Base-by-base conservation (phyloP, 176 grass and related monocot genomes). In the Alloteropsis semialata region DNA sequence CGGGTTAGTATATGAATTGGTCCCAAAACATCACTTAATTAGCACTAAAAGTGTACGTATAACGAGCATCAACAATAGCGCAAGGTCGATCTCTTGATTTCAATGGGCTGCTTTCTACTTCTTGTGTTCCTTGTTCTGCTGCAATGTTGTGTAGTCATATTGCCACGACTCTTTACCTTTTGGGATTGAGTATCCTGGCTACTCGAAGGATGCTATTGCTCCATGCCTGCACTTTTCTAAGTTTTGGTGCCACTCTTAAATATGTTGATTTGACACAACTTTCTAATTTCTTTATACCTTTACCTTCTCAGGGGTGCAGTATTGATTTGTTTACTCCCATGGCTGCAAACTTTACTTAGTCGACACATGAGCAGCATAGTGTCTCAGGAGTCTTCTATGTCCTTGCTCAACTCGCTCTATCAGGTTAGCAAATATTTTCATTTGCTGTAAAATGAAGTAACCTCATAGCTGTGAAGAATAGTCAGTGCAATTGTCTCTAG, bases 391-490 rank as follows among this genome's bases (percentile, higher is more conserved):
- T 98, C 91, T 66, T 98, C 96, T 81, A 55, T 95, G 13, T 34
- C 65, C n/a, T 62, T 95, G 65, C 91, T 98, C 62, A 98, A 95
- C 58, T 95, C 90, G 45, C 79, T 98, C 51, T 98, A 95, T 57
- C 96, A 95, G 92, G 96, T 98, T 70, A 39, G 39, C 14, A 38
- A 14, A 76, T 29, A 42, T 62, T 57, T 66, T 60, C 12, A 69
- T 25, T 39, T 79, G 32, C 72, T 24, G 24, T 59, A 69, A 67
- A 79, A 62, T 10, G 15, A 45, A 56, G 36, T 65, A 49, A 24
- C 19, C 6, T 15, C 79, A 70, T 42, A 16, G 34, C 10, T 44
- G 24, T 81, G 65, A 70, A 43, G 36, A 55, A 32, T 57, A 30
- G 43, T 32, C 2, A 30, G 1, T 56, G 24, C 10, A 57, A 69